phyloP scores from a whole-genome alignment of 2,329 filamentous ascomycete genomes.

The Trichophaea hybrida region DNA sequence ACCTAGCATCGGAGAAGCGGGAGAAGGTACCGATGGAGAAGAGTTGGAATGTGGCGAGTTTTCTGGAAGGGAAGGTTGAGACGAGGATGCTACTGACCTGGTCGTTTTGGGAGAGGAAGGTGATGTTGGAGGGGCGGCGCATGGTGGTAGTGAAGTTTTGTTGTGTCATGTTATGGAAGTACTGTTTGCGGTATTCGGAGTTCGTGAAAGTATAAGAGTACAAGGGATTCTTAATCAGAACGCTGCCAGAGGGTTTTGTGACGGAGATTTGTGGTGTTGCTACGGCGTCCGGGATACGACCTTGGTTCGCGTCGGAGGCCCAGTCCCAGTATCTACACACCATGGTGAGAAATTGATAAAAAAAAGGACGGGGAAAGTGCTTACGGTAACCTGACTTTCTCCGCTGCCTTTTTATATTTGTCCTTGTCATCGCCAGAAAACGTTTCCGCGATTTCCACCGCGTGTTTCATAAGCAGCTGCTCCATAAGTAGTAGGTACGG shows the following conservation, averaged over 20 bases:
- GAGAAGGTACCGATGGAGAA: conserved; percentile 20
- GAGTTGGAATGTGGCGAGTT: conserved; percentile 22
- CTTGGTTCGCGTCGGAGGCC: conserved; percentile 12
- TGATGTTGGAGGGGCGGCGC: neutral
- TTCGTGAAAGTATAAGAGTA: conserved; percentile 8
- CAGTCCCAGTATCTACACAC: conserved; percentile 25
- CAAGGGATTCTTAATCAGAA: neutral
- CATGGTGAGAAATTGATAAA: neutral
- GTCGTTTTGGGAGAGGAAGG: neutral
- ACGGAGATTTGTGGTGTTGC: conserved; percentile 9
- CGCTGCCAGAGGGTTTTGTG: conserved; percentile 6
- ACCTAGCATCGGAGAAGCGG: conserved; percentile 16
- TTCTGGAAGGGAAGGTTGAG: conserved; percentile 5
- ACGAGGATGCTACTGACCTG: neutral
- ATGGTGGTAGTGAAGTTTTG: conserved; percentile 15
- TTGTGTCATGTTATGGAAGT: conserved; percentile 15
- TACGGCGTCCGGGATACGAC: conserved; percentile 14
- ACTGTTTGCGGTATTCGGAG: conserved; percentile 3
- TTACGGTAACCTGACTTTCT: conserved; percentile 24
- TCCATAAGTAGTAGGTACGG: conserved; percentile 27
- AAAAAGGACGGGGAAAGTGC: conserved; percentile 1
- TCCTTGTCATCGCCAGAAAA: conserved; percentile 16
- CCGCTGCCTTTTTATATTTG: conserved; percentile 20
- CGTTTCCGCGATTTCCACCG: conserved; percentile 10
- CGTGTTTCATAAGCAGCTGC: conserved; percentile 19